These are phyloP conservation scores for Forsythia viridissima DNA, from an alignment of 257 asterid genomes.

Conservation along the genomic window DNA sequence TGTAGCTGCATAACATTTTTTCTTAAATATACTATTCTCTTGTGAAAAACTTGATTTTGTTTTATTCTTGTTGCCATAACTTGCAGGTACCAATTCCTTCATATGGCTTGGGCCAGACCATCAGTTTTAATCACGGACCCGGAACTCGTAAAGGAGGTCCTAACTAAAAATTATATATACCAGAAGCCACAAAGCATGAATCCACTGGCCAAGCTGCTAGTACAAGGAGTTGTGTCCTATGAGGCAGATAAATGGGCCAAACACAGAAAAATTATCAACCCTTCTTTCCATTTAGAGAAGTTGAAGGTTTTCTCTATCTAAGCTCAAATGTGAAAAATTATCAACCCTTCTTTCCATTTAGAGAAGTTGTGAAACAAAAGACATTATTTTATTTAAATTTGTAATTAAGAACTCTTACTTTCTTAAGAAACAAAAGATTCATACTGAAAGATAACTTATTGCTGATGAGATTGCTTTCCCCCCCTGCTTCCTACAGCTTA, in stretches of 20 bases:
- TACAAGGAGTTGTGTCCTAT: constrained; percentile 12
- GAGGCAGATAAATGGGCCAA: constrained; percentile 52
- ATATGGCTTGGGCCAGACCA: constrained; percentile 60
- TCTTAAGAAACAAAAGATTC: not conserved
- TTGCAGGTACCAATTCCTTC: constrained; percentile 48
- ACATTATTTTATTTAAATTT: not conserved
- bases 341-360: constrained; percentile 62
- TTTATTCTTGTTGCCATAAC: not conserved
- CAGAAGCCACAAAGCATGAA: not conserved
- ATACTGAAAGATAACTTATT: not conserved
- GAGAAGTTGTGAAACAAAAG: constrained; percentile 33
- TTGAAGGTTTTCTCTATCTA: constrained; percentile 23
- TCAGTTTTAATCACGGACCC: not conserved
- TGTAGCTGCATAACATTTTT: no score
- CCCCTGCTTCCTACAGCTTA: constrained; percentile 28
- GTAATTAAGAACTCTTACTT: not conserved
- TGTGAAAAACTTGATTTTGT: not conserved
- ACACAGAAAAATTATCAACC: constrained; percentile 50
- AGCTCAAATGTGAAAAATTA: constrained; percentile 22
- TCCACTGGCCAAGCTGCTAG: constrained; percentile 20
- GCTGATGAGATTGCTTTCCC: not conserved
- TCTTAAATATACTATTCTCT: no score
- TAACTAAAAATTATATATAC: not conserved
- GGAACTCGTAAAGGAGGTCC: not conserved
- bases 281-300: constrained; percentile 32